Evolutionary conservation across 2,329 filamentous ascomycete species (phyloP).

Genomic region (Botrytis tulipae): DNA sequence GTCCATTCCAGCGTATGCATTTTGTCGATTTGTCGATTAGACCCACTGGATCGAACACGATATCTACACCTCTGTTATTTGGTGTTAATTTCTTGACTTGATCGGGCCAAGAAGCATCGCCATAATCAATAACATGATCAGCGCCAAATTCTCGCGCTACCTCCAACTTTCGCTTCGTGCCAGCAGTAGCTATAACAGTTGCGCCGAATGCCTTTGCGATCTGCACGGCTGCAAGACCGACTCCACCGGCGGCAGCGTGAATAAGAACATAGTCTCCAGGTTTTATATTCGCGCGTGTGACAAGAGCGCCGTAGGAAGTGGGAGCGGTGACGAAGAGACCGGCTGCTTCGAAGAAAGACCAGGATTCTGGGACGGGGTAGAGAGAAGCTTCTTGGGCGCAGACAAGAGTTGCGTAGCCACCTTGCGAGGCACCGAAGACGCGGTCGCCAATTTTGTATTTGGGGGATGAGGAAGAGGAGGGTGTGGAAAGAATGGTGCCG

Average conservation of each 20-base stretch:
- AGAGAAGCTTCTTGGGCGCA: conserved; percentile 64
- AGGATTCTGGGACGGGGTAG: conserved; percentile 72
- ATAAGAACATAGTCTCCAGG: conserved; percentile 83
- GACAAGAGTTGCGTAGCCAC: conserved; percentile 79
- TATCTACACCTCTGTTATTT: conserved; percentile 69
- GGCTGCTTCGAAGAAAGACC: conserved; percentile 81
- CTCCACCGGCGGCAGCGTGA: conserved; percentile 88
- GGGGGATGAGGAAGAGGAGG: conserved; percentile 49
- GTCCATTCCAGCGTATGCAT: conserved; percentile 90
- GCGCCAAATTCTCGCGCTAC: conserved; percentile 80
- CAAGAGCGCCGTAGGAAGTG: conserved; percentile 82
- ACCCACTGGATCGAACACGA: conserved; percentile 93
- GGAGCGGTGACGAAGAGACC: conserved; percentile 91
- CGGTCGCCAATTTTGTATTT: conserved; percentile 74
- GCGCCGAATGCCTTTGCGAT: conserved; percentile 91
- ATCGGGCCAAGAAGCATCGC: conserved; percentile 59
- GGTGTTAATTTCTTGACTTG: conserved; percentile 77
- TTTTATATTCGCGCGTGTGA: conserved; percentile 73
- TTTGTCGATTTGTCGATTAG: conserved; percentile 85
- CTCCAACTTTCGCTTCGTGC: conserved; percentile 73
- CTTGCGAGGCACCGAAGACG: conserved; percentile 85
- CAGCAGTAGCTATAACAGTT: conserved; percentile 89
- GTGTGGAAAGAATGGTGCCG: conserved; percentile 69
- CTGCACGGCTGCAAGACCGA: conserved; percentile 88
- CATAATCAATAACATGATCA: conserved; percentile 79